Evolutionary conservation across 257 asterid genomes (phyloP), one percentile per base, ranked within the genome.

Genomic region (Pogostemon cablin): DNA sequence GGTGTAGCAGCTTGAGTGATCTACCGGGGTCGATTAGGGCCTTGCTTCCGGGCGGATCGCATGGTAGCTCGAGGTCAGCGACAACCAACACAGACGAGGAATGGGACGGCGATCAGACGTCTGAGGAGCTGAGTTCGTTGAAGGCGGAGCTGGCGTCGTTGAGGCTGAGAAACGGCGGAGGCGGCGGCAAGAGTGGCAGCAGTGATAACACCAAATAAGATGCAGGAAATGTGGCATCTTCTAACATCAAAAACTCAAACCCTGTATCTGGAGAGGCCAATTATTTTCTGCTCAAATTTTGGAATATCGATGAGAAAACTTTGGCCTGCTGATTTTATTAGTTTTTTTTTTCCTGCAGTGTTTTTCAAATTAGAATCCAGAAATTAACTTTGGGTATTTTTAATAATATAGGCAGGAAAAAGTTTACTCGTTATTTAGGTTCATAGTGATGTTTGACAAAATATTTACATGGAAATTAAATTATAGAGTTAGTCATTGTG

Each of bases 11-110:
- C 81, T 75, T 86, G 12, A 81, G 88, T 3, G 88, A 81, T 8
- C 69, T 80, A 34, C 78, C 87, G 0, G 86, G 87, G 32, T 74
- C 88, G 3, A 40, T 83, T 25, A 78, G 82, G 77, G 77, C 86
- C 6, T 34, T 80, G 56, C 77, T 81, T 8, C 90, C 90, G 0
- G 88, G 80, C 7, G 83, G 87, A 44, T 88, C 95, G 9, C 83
- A 80, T 4, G 91, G 87, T 17, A 91, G 97, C 85, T 87, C 96
- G 3, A 79, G 91, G 75, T 84, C 97, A 2, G 87, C 84, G 25
- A 89, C 96, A 4, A 91, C 96, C 70, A 83, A 83, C 78, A 83
- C 97, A 0, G 96, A 86, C 1, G 97, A 91, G 56, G 97, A 88
- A 62, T 86, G 90, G 88, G 93, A 88, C 37, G 79, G 86, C 5